These are phyloP conservation scores for Xylariaceae sp. DNA, from an alignment of 2,329 filamentous ascomycete species.

Conservation along the genomic window DNA sequence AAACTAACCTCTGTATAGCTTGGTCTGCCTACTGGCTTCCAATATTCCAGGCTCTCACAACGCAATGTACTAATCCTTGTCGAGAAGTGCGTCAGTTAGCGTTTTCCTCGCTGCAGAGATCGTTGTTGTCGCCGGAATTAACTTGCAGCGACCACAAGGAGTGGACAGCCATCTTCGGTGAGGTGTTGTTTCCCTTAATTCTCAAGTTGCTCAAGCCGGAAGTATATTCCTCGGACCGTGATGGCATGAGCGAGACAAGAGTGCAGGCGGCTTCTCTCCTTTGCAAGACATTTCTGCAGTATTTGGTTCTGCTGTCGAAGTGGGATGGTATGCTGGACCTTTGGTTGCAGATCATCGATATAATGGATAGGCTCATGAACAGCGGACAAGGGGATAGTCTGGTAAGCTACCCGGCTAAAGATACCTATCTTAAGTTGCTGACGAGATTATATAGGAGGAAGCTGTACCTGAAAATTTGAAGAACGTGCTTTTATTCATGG, in stretches of 20 bases:
- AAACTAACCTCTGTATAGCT: slow-evolving; percentile 59
- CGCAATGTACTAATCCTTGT: slow-evolving; percentile 92
- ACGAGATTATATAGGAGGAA: slow-evolving; percentile 69
- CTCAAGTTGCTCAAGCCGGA: slow-evolving; percentile 88
- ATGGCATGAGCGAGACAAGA: slow-evolving; percentile 94
- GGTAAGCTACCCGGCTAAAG: slow-evolving; percentile 55
- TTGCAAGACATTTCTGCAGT: slow-evolving; percentile 95
- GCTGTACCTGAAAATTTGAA: slow-evolving; percentile 94
- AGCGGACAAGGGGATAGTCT: slow-evolving; percentile 89
- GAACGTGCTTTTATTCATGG: slow-evolving; percentile 95
- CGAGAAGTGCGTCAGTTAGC: slow-evolving; percentile 90
- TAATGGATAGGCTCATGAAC: slow-evolving; percentile 96
- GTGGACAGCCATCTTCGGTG: slow-evolving; percentile 93
- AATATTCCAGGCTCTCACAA: slow-evolving; percentile 85
- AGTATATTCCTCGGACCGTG: slow-evolving; percentile 86
- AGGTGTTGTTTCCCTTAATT: slow-evolving; percentile 93
- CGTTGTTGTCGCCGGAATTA: slow-evolving; percentile 82
- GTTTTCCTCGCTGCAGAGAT: slow-evolving; percentile 83
- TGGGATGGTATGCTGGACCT: slow-evolving; percentile 90
- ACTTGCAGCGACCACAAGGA: slow-evolving; percentile 84
- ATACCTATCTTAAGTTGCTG: slow-evolving; percentile 6
- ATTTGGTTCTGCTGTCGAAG: slow-evolving; percentile 81
- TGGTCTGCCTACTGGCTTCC: slow-evolving; percentile 99
- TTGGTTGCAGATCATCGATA: slow-evolving; percentile 90
- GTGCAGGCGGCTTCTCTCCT: slow-evolving; percentile 90